Conservation (phyloP, 2,329 filamentous ascomycete genomes). For the Trichophyton rubrum region DNA sequence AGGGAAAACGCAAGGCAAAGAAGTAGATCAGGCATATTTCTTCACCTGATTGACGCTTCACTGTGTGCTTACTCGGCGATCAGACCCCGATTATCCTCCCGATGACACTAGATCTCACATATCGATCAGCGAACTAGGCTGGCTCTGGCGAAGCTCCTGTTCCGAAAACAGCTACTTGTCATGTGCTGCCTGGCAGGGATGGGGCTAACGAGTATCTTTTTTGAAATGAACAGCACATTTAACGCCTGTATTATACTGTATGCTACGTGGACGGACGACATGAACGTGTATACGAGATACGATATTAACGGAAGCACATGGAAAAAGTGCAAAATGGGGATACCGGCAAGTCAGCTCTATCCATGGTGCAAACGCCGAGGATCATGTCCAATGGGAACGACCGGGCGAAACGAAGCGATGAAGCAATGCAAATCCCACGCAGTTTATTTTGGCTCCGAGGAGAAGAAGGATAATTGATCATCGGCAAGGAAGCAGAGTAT, state of each 20-base stretch:
- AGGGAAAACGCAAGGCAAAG: constrained; percentile 22
- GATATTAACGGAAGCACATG: neutral
- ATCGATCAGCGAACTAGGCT: no score
- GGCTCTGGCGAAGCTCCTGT: neutral
- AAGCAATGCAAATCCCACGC: neutral
- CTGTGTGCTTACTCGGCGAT: neutral
- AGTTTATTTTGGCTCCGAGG: neutral
- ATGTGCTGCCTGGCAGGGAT: neutral
- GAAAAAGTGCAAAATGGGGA: neutral
- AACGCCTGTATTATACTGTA: neutral
- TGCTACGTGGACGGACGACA: neutral
- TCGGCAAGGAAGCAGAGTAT: neutral
- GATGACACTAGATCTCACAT: neutral
- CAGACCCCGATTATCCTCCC: neutral
- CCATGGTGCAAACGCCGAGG: neutral
- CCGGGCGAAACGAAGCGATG: neutral
- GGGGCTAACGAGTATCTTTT: neutral
- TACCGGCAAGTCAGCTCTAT: neutral
- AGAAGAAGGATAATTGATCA: neutral
- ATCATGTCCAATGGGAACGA: neutral
- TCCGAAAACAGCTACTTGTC: neutral
- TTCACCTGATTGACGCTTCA: neutral
- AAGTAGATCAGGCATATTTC: neutral
- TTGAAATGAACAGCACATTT: neutral
- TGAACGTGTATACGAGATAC: neutral